phyloP scores from a whole-genome alignment of 78 protist genomes.

The Dictyostelium brefeldianum region DNA sequence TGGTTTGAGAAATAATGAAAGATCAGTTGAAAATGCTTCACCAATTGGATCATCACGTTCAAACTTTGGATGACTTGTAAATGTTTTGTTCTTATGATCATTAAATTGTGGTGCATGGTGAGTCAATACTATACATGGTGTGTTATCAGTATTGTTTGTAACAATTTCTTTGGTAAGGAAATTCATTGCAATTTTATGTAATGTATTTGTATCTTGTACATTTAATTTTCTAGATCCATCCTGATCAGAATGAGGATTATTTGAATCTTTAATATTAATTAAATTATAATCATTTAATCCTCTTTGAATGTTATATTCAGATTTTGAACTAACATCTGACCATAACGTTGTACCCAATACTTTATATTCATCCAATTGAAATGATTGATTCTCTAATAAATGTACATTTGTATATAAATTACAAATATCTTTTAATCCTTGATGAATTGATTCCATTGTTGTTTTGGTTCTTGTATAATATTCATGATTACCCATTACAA shows the following conservation, averaged over 20 bases:
- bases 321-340: neutral
- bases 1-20: neutral
- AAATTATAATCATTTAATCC: conserved; percentile 2
- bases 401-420: neutral
- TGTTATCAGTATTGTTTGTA: neutral
- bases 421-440: neutral
- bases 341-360: conserved; percentile 24
- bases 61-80: conserved; percentile 27
- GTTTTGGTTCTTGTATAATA: neutral
- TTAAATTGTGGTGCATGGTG: conserved; percentile 47
- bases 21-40: conserved; percentile 11
- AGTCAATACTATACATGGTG: conserved; percentile 2
- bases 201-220: neutral
- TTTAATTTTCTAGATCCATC: neutral
- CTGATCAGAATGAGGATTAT: too few relatives aligned
- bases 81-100: neutral
- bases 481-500: conserved; percentile 13
- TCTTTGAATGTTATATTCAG: neutral
- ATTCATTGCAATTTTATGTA: neutral
- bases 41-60: neutral
- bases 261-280: neutral
- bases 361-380: neutral
- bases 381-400: neutral
- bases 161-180: neutral
- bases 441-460: too few relatives aligned